Percentiles rank a stretch among this genome's conserved stretches.
phyloP scores from a whole-genome alignment of 2,329 filamentous ascomycete species.

The Xylariaceae sp. region DNA sequence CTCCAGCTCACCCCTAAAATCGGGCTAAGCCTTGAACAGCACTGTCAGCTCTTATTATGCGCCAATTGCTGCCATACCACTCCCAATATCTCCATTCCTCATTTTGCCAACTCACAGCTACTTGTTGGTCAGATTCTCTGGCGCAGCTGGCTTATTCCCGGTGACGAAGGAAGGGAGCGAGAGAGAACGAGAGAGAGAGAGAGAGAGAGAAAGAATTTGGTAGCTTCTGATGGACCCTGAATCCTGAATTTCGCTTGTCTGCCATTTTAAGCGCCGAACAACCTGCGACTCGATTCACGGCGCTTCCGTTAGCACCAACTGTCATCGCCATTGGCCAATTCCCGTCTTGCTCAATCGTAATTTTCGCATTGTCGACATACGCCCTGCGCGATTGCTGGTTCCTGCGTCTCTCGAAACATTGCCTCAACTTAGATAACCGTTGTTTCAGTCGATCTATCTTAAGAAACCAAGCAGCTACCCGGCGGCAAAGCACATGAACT shows the following conservation, averaged over 20 bases:
- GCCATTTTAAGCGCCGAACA: constrained; percentile 28
- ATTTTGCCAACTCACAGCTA: not conserved
- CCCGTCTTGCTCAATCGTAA: constrained; percentile 6
- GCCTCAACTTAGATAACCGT: constrained; percentile 11
- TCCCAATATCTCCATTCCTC: not conserved
- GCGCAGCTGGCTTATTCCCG: constrained; percentile 3
- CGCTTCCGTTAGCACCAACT: constrained; percentile 28
- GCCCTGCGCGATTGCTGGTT: constrained; percentile 18
- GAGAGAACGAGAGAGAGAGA: not conserved
- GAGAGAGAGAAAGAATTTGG: constrained; percentile 4
- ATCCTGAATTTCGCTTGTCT: constrained; percentile 20
- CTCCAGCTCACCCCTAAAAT: not conserved
- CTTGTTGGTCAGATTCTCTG: constrained; percentile 7
- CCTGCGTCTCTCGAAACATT: constrained; percentile 37
- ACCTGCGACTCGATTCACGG: constrained; percentile 25
- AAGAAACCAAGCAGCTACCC: constrained; percentile 11
- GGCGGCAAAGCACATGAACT: constrained; percentile 21
- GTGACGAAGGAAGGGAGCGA: constrained; percentile 3
- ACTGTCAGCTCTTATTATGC: not conserved
- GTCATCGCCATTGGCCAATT: constrained; percentile 28
- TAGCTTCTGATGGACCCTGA: constrained; percentile 10
- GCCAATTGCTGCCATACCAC: not conserved
- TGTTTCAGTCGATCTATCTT: constrained; percentile 26
- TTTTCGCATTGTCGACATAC: constrained; percentile 10
- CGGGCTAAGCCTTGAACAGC: not conserved